These are phyloP conservation scores for Pythium sukuiense DNA, from an alignment of 352 stramenopile species.

Conservation along the genomic window DNA sequence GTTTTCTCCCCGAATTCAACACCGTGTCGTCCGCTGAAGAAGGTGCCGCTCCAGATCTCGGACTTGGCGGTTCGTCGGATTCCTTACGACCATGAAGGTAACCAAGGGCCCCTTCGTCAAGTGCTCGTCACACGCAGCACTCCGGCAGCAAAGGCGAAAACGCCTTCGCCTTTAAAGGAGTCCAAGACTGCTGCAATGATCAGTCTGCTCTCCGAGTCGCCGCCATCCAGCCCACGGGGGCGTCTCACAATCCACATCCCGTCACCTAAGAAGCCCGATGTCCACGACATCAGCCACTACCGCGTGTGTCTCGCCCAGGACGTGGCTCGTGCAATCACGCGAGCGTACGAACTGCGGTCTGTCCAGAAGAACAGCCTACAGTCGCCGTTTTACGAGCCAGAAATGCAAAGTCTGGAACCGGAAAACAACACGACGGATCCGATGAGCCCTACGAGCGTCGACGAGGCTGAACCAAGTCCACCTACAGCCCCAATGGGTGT, in stretches of 20 bases:
- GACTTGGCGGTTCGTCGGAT: constrained; percentile 67
- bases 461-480: background rate
- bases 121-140: constrained; percentile 39
- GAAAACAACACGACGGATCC: constrained; percentile 36
- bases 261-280: constrained; percentile 12
- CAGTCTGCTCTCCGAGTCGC: background rate
- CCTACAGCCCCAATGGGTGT: background rate
- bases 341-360: constrained; percentile 31
- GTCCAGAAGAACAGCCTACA: constrained; percentile 14
- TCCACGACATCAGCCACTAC: constrained; percentile 18
- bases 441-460: background rate
- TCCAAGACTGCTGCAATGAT: background rate
- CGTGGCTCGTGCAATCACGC: constrained; percentile 41
- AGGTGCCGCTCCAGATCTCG: constrained; percentile 53
- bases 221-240: background rate
- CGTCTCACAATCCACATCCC: constrained; percentile 26
- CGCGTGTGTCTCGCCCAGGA: constrained; percentile 40
- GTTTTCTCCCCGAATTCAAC: constrained; percentile 47
- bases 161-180: background rate
- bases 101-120: constrained; percentile 44
- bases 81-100: constrained; percentile 60
- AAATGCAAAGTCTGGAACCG: constrained; percentile 20
- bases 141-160: background rate
- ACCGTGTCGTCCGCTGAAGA: constrained; percentile 45
- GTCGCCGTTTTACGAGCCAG: constrained; percentile 12